phyloP scores from a whole-genome alignment of 306 rosid genomes.

The Inga oerstediana region DNA sequence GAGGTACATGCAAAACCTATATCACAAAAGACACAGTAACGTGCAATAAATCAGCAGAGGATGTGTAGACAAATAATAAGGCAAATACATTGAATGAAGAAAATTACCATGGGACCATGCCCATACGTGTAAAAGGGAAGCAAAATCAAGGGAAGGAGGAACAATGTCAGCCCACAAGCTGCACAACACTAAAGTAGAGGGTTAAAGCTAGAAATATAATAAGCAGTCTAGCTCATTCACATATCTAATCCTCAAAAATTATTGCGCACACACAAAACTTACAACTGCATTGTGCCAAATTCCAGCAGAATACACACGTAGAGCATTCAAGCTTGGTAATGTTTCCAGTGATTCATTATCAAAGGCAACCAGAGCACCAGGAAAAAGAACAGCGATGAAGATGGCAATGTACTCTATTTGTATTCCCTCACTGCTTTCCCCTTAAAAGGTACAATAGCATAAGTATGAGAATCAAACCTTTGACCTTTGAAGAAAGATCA shows the following conservation, averaged over 20 bases:
- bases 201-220: constrained; percentile 22
- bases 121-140: constrained; percentile 68
- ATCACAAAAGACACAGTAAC: constrained; percentile 30
- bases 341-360: constrained; percentile 57
- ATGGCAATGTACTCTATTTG: constrained; percentile 80
- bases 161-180: constrained; percentile 69
- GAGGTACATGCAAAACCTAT: constrained; percentile 73
- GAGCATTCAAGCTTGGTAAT: constrained; percentile 55
- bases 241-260: not conserved
- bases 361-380: constrained; percentile 91
- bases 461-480: constrained; percentile 53
- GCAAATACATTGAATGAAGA: constrained; percentile 10
- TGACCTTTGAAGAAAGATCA: constrained; percentile 46
- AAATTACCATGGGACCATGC: constrained; percentile 63
- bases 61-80: not conserved
- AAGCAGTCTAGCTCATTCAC: constrained; percentile 12
- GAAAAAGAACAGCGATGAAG: constrained; percentile 78
- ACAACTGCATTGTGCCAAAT: constrained; percentile 97
- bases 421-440: constrained; percentile 80
- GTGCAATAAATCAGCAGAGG: constrained; percentile 32
- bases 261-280: constrained; percentile 26
- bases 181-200: constrained; percentile 67
- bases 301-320: constrained; percentile 87
- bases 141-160: constrained; percentile 72
- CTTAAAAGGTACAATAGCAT: constrained; percentile 44